Evolutionary conservation across 768 basidiomycete species (phyloP), one percentile per base, ranked within the genome.

Genomic region (Rossbeevera mucosa): DNA sequence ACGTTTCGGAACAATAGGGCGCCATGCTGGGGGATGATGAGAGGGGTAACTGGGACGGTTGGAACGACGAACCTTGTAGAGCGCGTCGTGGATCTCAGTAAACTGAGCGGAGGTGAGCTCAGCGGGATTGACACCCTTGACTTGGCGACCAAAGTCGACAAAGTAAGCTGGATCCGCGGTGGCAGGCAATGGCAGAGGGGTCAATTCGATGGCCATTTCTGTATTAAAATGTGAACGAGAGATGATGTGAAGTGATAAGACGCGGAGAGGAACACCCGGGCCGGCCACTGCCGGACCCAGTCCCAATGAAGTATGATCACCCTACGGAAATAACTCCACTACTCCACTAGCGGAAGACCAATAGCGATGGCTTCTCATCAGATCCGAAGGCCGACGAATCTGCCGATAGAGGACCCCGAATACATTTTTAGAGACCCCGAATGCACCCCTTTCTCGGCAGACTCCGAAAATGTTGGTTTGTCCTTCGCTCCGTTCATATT

Each of bases 1-100:
- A 77, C 78, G 61, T 87, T 69, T 51, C 87, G 78, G 74, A 94
- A 94, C 50, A 94, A 74, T 38, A 94, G 77, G 16, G 77, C 79
- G 40, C 80, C 79, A 59, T 94, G 77, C 88, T 92, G 62, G 44
- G 45, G 43, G 20, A 44, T 28, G 24, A 14, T 26, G 22, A 21
- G 28, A 22, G 26, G 5, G 16, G 20, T 31, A 18, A 20, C 14
- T 18, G 14, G 25, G 33, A 28, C 22, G 24, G 42, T 9, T 13
- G 47, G 29, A 40, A 12, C 7, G 48, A 44, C 53, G 20, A 44
- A 89, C 90, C 78, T 86, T 83, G 76, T 93, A 93, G 53, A 94
- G 73, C 9, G 85, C 81, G 24, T 84, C 71, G 57, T 81, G 72
- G 56, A 94, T 75, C 69, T 89, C 80, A 36, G 78, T 69, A 65